Conservation (phyloP, 768 basidiomycete species). For the Phaeolepiota aurea region DNA sequence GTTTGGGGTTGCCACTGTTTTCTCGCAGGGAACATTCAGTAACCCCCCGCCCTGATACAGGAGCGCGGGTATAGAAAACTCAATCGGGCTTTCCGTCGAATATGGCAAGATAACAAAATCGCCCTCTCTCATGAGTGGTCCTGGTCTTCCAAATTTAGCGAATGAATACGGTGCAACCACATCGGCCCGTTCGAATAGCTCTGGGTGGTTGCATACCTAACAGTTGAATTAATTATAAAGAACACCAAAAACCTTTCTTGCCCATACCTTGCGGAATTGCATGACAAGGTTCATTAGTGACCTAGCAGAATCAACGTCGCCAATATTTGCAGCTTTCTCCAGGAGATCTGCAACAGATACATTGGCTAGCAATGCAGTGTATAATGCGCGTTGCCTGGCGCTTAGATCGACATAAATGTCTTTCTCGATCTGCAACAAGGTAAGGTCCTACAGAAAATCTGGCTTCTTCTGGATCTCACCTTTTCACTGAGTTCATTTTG, state of each 20-base stretch:
- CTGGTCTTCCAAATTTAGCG: conserved; percentile 71
- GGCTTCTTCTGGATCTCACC: conserved; percentile 31
- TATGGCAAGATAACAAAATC: conserved; percentile 78
- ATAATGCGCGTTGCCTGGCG: conserved; percentile 84
- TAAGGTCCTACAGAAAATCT: neutral
- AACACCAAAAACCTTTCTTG: too few relatives aligned
- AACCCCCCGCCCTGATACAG: conserved; percentile 76
- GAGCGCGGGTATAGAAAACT: conserved; percentile 64
- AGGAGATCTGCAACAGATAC: conserved; percentile 93
- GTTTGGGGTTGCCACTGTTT: conserved; percentile 36
- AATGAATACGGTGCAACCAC: conserved; percentile 92
- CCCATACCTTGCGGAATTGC: conserved; percentile 92
- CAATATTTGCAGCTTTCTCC: conserved; percentile 85
- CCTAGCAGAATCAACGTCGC: conserved; percentile 85
- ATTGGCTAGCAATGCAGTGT: conserved; percentile 83
- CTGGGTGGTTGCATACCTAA: conserved; percentile 96
- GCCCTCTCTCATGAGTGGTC: conserved; percentile 80
- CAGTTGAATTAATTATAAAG: conserved; percentile 2
- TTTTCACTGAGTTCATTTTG: conserved; percentile 99
- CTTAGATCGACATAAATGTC: conserved; percentile 94
- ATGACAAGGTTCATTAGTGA: conserved; percentile 99
- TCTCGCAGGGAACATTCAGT: conserved; percentile 51
- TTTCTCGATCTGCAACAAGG: conserved; percentile 72
- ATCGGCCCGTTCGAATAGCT: conserved; percentile 95
- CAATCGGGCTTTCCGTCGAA: conserved; percentile 83